Evolutionary conservation across 2,329 filamentous ascomycete genomes (phyloP).

Genomic region (Paecilomyces sp.): DNA sequence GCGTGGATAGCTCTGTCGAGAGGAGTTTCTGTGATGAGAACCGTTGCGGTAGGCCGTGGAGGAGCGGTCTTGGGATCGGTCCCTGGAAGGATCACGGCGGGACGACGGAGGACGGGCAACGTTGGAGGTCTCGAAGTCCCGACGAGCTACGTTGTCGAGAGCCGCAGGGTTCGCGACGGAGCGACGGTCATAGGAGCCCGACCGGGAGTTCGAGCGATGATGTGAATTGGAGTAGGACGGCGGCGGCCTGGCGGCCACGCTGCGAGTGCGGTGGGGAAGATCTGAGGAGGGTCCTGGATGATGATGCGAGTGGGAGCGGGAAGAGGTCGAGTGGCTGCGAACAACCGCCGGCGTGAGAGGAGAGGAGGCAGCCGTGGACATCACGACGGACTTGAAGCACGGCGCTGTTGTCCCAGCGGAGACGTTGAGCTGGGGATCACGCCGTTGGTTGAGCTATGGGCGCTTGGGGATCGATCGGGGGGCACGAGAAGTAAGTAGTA

Average conservation of each 20-base stretch:
- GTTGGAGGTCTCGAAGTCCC: conserved; percentile 68
- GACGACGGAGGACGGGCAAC: conserved; percentile 50
- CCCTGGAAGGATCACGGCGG: conserved; percentile 59
- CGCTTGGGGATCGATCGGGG: conserved; percentile 3
- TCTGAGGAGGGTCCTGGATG: conserved; percentile 27
- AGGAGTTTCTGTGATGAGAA: conserved; percentile 35
- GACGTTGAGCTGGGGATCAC: conserved; percentile 8
- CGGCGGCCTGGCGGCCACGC: conserved; percentile 35
- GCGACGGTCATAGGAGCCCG: conserved; percentile 38
- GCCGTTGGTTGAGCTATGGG: conserved; percentile 8
- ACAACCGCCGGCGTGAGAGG: conserved; percentile 40
- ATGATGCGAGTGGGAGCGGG: conserved; percentile 36
- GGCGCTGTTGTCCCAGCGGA: background rate
- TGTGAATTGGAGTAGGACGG: conserved; percentile 16
- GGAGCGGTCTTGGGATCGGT: conserved; percentile 42
- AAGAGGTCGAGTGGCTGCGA: conserved; percentile 44
- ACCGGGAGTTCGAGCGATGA: conserved; percentile 30
- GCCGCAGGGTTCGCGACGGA: conserved; percentile 40
- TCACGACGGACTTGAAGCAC: conserved; percentile 15
- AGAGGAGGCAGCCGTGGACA: conserved; percentile 40
- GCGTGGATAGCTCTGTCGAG: conserved; percentile 29
- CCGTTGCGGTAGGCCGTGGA: conserved; percentile 46
- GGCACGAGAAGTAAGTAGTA: background rate
- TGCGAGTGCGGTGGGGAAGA: conserved; percentile 40
- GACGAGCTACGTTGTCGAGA: conserved; percentile 50